Base-by-base conservation (phyloP, 2,329 filamentous ascomycete species). In the Botrytis fabae region DNA sequence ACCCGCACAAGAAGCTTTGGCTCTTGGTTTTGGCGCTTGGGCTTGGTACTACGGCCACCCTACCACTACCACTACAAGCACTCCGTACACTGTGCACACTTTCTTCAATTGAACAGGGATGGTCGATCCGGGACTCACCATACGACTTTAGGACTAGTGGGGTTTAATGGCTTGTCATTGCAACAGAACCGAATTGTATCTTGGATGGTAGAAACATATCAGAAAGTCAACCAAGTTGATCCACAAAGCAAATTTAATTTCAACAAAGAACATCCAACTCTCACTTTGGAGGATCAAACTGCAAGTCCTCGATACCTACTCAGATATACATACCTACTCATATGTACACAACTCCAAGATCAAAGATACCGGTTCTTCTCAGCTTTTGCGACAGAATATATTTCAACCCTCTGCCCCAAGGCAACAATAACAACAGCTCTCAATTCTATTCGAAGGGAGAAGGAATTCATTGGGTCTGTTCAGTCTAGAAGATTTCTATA, bases 201-300 rank as follows among this genome's bases (percentile, higher is more conserved):
- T 40, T 71, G 59, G 51, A 40, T 46, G 22, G 60, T 25, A 46
- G 44, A 46, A 44, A 48, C 32, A 66, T 59, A 40, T 72, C 64
- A 73, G 48, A 54, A 48, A 48, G 64, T 54, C 60, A 54, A 40
- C 46, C n/a, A 60, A 70, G n/a, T 73, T 57, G 69, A 70, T 42
- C n/a, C 42, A 70, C 32, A 54, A 48, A 60, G 72, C 51, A 63
- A 63, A 61, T 40, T 54, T 40, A 28, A 68, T 22, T 40, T 54
- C 16, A 54, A 54, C 64, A 68, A 68, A 68, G 64, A 28, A 54
- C 46, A 54, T 42, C 28, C 64, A 40, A 68, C 35, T 28, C 42
- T 35, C 64, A 68, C 64, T 12, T n/a, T 54, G 16, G 38, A 54
- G 35, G 64, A n/a, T 40, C 18, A 32, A 20, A 28, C 14, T 20